Conservation (phyloP, 495 filamentous ascomycete species). For the Penicillium fimorum region DNA sequence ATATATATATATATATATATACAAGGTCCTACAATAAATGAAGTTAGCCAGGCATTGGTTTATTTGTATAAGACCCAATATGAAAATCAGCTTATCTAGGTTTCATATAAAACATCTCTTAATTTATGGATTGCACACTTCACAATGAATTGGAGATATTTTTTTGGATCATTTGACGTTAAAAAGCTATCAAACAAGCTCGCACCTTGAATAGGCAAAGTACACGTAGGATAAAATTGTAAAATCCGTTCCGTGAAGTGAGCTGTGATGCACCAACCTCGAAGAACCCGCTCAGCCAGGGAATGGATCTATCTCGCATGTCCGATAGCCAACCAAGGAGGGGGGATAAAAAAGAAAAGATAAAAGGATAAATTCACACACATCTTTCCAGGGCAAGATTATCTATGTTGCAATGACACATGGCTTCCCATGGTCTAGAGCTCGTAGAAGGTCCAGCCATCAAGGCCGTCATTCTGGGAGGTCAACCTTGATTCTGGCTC, state of each 20-base stretch:
- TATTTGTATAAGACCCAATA: no score
- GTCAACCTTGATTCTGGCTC: constrained; percentile 8
- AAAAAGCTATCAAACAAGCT: constrained; percentile 6
- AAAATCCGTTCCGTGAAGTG: constrained; percentile 1
- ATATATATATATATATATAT: no score
- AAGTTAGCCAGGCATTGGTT: not conserved
- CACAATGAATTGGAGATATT: not conserved
- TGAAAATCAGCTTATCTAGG: no score
- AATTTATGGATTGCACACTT: no score
- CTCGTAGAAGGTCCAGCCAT: constrained; percentile 45
- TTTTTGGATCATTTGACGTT: constrained; percentile 3
- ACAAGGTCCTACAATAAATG: not conserved
- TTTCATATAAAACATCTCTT: no score
- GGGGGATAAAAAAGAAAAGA: constrained; percentile 1
- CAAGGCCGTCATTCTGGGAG: constrained; percentile 28
- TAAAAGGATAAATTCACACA: constrained; percentile 9
- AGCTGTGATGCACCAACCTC: constrained; percentile 8
- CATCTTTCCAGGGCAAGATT: constrained; percentile 2
- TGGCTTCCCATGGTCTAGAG: constrained; percentile 24
- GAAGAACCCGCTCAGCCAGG: constrained; percentile 5
- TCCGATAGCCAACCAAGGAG: not conserved
- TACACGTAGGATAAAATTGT: constrained; percentile 1
- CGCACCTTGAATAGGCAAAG: not conserved
- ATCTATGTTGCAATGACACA: constrained; percentile 4
- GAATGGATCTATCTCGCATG: constrained; percentile 9